These are phyloP conservation scores for Chionographis japonica DNA, from an alignment of 106 monocot species.

Conservation along the genomic window DNA sequence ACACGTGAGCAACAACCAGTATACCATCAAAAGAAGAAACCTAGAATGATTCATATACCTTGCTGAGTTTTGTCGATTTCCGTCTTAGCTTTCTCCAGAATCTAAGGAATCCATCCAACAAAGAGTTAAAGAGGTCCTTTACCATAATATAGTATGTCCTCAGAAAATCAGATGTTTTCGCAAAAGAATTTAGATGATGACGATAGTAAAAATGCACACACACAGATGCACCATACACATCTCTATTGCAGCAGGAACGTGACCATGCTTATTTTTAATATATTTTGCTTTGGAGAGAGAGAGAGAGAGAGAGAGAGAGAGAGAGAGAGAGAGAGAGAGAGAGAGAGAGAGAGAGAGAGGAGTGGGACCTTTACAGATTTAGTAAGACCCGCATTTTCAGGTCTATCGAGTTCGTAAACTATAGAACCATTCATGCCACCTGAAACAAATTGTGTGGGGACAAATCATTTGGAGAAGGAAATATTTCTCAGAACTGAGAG, in stretches of 20 bases:
- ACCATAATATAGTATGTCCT: too few species aligned
- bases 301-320: background rate
- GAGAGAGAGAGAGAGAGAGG: background rate
- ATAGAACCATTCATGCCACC: constrained; percentile 99
- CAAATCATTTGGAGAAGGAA: background rate
- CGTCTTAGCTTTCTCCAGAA: constrained; percentile 65
- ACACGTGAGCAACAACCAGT: constrained; percentile 1
- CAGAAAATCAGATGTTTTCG: too few species aligned
- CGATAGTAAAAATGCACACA: too few species aligned
- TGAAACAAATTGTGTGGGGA: constrained; percentile 22
- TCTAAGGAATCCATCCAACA: constrained; percentile 21
- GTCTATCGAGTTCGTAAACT: constrained; percentile 91
- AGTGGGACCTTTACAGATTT: constrained; percentile 61
- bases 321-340: background rate
- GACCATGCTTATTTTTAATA: too few species aligned
- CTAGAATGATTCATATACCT: constrained; percentile 28
- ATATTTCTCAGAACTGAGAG: background rate
- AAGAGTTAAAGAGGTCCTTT: too few species aligned
- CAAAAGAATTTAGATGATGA: too few species aligned
- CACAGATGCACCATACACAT: too few species aligned
- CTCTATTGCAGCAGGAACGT: too few species aligned
- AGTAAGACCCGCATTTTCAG: constrained; percentile 79
- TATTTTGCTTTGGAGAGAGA: background rate
- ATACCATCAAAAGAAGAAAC: constrained; percentile 4
- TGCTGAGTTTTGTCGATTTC: constrained; percentile 53